phyloP scores from a whole-genome alignment of 306 rosid species.

The Acmispon strigosus region DNA sequence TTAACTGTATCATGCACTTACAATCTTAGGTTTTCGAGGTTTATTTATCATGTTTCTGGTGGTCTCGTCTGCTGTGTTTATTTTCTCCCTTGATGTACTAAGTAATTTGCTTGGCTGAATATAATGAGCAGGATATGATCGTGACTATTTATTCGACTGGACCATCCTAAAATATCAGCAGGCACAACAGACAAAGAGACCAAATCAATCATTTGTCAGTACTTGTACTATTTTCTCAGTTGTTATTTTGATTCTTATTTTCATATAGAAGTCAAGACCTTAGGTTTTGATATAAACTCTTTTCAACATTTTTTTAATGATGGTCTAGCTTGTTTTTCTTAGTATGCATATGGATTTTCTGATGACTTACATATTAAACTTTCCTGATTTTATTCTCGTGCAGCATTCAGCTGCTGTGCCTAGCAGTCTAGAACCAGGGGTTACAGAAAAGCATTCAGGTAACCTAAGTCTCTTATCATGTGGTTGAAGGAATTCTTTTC shows the following conservation, averaged over 20 bases:
- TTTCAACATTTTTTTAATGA: neutral
- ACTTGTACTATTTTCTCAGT: conserved; percentile 7
- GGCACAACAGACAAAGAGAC: conserved; percentile 30
- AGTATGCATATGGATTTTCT: conserved; percentile 11
- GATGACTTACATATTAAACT: neutral
- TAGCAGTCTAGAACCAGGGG: conserved; percentile 23
- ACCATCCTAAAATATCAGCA: conserved; percentile 70
- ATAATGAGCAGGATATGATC: conserved; percentile 52
- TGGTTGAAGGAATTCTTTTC: neutral
- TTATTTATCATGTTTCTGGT: conserved; percentile 2
- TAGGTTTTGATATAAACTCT: neutral
- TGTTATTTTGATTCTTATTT: neutral
- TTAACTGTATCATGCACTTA: neutral
- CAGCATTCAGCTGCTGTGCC: conserved; percentile 41
- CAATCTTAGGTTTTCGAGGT: conserved; percentile 4
- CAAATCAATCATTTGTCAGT: conserved; percentile 39
- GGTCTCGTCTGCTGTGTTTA: neutral
- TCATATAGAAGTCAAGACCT: neutral
- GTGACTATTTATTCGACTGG: conserved; percentile 72
- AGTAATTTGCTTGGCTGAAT: conserved; percentile 20
- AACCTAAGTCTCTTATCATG: conserved; percentile 1
- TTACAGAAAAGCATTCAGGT: conserved; percentile 32
- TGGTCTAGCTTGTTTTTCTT: neutral
- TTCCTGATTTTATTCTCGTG: conserved; percentile 14
- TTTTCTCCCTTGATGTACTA: neutral